These are phyloP conservation scores for Ustilago curta DNA, from an alignment of 1,284 basidiomycete genomes.

Conservation along the genomic window DNA sequence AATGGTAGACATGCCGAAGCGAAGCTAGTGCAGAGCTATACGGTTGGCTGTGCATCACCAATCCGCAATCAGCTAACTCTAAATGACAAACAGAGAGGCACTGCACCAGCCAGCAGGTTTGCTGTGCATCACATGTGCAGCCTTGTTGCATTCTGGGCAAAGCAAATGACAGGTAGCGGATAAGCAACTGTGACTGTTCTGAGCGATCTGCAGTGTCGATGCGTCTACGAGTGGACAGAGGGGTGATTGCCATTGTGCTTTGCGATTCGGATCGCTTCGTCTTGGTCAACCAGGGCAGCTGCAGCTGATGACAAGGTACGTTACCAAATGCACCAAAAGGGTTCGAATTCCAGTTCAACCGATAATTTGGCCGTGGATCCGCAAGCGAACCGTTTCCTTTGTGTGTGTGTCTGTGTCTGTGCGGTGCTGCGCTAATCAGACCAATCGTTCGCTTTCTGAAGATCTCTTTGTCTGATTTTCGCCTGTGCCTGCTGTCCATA, in stretches of 20 bases:
- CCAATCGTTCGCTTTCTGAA: neutral
- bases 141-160: too few species aligned
- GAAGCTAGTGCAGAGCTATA: neutral
- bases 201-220: too few species aligned
- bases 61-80: neutral
- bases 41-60: neutral
- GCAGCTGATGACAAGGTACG: too few species aligned
- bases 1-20: neutral
- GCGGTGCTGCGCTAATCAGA: neutral
- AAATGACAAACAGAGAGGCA: neutral
- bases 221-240: too few species aligned
- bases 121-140: too few species aligned
- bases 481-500: too few species aligned
- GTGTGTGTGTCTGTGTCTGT: neutral
- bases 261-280: too few species aligned
- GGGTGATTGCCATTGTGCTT: too few species aligned
- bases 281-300: too few species aligned
- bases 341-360: conserved; percentile 15
- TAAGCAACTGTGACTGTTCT: too few species aligned
- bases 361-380: conserved; percentile 27
- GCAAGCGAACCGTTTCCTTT: conserved; percentile 9
- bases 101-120: neutral
- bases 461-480: conserved; percentile 6
- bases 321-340: too few species aligned
- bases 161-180: too few species aligned